These are phyloP conservation scores for Apiospora sp. DNA, from an alignment of 2,329 filamentous ascomycete species.

Conservation along the genomic window DNA sequence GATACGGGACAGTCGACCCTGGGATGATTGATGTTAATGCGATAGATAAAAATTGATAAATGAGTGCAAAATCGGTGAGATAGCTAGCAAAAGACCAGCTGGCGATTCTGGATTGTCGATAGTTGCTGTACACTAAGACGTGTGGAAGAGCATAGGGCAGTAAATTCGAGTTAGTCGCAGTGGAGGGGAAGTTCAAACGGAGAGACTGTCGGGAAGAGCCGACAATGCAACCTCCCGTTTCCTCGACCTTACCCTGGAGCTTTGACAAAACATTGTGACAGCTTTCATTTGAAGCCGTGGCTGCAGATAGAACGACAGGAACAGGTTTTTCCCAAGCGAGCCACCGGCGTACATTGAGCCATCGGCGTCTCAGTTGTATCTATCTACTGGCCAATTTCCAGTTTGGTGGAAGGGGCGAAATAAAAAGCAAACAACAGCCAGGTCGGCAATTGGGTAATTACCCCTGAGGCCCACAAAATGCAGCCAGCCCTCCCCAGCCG, in stretches of 20 bases:
- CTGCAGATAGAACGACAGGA: neutral
- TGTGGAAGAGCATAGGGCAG: too few species aligned
- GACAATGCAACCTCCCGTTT: neutral
- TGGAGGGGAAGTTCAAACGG: too few species aligned
- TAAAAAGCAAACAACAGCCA: neutral
- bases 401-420: neutral
- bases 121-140: too few species aligned
- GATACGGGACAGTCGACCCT: neutral
- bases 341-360: neutral
- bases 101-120: too few species aligned
- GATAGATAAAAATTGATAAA: neutral
- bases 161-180: too few species aligned
- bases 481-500: neutral
- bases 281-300: neutral
- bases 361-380: neutral
- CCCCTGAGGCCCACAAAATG: slow-evolving; percentile 14
- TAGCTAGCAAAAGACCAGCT: too few species aligned
- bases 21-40: neutral
- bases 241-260: neutral
- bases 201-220: neutral
- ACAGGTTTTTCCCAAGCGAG: neutral
- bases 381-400: neutral
- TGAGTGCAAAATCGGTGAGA: neutral
- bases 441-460: neutral
- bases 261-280: neutral